Base-by-base conservation (phyloP, 345 rosid genomes). In the Geranium brycei region DNA sequence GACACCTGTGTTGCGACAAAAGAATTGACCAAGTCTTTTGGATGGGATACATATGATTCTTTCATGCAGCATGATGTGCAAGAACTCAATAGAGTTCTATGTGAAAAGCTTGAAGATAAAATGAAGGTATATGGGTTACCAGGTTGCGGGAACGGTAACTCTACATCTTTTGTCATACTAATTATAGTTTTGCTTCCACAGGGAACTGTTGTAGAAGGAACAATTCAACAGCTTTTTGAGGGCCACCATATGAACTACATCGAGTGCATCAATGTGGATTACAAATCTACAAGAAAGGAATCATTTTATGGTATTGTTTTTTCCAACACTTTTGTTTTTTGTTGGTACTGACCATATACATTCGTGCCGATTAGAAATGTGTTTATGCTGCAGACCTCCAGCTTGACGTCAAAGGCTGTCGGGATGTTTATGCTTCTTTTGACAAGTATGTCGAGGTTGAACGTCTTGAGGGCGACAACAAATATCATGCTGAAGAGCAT, bases 151-250 rank as follows among this genome's bases (percentile, higher is more conserved):
- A 60, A 61, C 19, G 41, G 63, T 10, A 62, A 30, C 38, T 47
- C 31, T 51, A 16, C 71, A 53, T 51, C 30, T 64, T 19, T 64
- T 68, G 47, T 72, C 62, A 72, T 70, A 53, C 60, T 64, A 66
- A 19, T 32, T 32, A 32, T 60, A 55, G 28, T 57, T 66, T 56
- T 64, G 38, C 61, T 66, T 60, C 53, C 57, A 19, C 76, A 92
- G 98, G 98, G 96, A 62, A 92, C 98, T 75, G 98, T 89, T 68
- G 98, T 92, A 56, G 98, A 92, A 81, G 98, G 98, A 69, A 92
- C 96, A 57, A 92, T 92, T 73, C 98, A 92, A 67, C 88, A 89
- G 72, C 73, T 92, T 62, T 92, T 92, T 74, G 98, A 92, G 81
- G 98, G 98, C 62, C 98, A 92, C 71, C 95, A 87, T 70, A 92